Base-by-base conservation (phyloP, 2,329 filamentous ascomycete genomes). In the Aspergillus pseudoterreus region DNA sequence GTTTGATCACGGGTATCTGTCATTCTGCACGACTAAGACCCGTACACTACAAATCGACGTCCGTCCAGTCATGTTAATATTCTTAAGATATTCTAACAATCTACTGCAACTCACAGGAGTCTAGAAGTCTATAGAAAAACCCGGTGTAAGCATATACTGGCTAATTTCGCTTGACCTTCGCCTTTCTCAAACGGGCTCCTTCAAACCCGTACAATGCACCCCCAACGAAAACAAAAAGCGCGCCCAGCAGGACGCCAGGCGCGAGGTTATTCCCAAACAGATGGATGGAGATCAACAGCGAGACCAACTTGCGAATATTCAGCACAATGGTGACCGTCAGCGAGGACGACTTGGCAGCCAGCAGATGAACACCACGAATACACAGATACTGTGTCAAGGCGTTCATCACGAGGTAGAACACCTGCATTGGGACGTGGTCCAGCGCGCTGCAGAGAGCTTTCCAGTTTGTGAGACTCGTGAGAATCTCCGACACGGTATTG, bases 241-340 rank as follows among this genome's bases (percentile, higher is more conserved):
- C 92, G 3, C 94, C 94, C 4, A 90, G 53, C 48, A 95, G 72
- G 54, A 95, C 96, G 36, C 90, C 86, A 0, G 78, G 73, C 11
- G 87, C 83, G 57, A 99, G 77, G 36, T 81, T 74, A 68, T 99
- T 96, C 4, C 92, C 94, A 72, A 99, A 99, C 1, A 99, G 72
- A 82, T 91, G 92, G 53, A 97, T 95, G 62, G 92, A 96, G 52
- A 97, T 71, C 55, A 97, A 75, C 54, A 97, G 81, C 63, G 92
- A 96, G 50, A 96, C 87, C 17, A 99, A 78, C 72, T 99, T 99
- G 61, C 94, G 83, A 54, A 99, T 88, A 68, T 97, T 99, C 54
- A 99, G 78, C 44, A 97, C 91, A 62, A 99, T 95, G 1, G 92
- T 96, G 21, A 99, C 94, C 0, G 94, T 97, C 50, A 99, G 80